phyloP scores from a whole-genome alignment of 352 stramenopile species.

The Phytophthora chlamydospora region DNA sequence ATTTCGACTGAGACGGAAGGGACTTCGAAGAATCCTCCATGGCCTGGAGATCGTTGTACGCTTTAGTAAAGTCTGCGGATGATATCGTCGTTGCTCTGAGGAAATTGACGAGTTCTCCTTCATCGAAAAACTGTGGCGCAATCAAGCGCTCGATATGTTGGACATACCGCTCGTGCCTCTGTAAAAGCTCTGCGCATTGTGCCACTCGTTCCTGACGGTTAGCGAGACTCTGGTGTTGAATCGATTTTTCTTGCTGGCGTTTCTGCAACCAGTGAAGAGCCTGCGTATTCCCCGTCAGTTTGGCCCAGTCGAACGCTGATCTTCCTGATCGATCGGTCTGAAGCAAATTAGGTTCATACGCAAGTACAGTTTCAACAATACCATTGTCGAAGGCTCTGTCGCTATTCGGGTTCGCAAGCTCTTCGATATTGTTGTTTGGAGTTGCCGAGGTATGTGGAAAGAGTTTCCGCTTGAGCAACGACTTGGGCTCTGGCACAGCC shows the following conservation, averaged over 20 bases:
- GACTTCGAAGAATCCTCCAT: not conserved
- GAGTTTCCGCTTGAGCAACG: not conserved
- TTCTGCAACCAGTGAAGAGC: slow-evolving; percentile 45
- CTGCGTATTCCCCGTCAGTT: slow-evolving; percentile 45
- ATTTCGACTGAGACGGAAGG: slow-evolving; percentile 31
- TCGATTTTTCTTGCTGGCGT: slow-evolving; percentile 38
- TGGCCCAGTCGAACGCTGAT: slow-evolving; percentile 74
- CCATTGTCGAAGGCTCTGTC: slow-evolving; percentile 49
- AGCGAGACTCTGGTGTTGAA: slow-evolving; percentile 40
- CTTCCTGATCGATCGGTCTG: slow-evolving; percentile 51
- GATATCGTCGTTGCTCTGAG: slow-evolving; percentile 33
- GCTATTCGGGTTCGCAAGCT: not conserved
- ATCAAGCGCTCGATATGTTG: slow-evolving; percentile 38
- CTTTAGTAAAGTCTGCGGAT: slow-evolving; percentile 22
- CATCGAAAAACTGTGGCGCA: slow-evolving; percentile 45
- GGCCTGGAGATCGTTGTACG: slow-evolving; percentile 30
- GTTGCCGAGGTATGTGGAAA: not conserved
- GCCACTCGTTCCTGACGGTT: slow-evolving; percentile 42
- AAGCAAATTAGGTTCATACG: slow-evolving; percentile 49
- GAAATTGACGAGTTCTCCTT: slow-evolving; percentile 44
- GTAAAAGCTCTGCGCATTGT: slow-evolving; percentile 46
- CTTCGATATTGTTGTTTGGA: slow-evolving; percentile 26
- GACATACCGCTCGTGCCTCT: slow-evolving; percentile 42
- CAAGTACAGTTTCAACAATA: slow-evolving; percentile 52
- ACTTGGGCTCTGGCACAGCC: slow-evolving; percentile 29